Evolutionary conservation across 805 yeast genomes (phyloP).

Genomic region (Cyberlindnera xylosilytica): DNA sequence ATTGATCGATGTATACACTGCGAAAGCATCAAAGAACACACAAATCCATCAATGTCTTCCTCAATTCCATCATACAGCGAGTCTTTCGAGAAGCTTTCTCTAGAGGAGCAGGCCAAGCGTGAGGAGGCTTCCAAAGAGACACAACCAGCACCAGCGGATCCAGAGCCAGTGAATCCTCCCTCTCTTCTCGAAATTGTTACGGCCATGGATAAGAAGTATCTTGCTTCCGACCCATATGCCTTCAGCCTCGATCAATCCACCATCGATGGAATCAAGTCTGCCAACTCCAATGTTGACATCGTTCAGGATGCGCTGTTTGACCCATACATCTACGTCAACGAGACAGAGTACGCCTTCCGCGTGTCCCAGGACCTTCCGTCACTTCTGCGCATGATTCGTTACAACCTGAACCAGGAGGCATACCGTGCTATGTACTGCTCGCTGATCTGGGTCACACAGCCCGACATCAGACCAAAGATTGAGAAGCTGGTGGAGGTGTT

Average conservation of each 20-base stretch:
- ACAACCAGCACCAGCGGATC: not conserved
- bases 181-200: not conserved
- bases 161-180: not conserved
- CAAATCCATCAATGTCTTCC: no score
- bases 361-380: not conserved
- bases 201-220: not conserved
- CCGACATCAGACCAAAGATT: not conserved
- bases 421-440: not conserved
- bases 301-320: not conserved
- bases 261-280: not conserved
- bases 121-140: no score
- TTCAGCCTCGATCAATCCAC: not conserved
- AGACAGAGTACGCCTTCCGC: not conserved
- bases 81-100: not conserved
- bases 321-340: not conserved
- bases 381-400: not conserved
- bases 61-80: not conserved
- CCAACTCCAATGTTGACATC: not conserved
- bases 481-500: not conserved
- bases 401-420: not conserved
- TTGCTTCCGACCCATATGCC: not conserved
- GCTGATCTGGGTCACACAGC: not conserved
- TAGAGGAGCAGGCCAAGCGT: not conserved
- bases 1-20: no score
- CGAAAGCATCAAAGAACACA: no score